Conservation (phyloP, 768 basidiomycete species). For the Pisolithus orientalis region DNA sequence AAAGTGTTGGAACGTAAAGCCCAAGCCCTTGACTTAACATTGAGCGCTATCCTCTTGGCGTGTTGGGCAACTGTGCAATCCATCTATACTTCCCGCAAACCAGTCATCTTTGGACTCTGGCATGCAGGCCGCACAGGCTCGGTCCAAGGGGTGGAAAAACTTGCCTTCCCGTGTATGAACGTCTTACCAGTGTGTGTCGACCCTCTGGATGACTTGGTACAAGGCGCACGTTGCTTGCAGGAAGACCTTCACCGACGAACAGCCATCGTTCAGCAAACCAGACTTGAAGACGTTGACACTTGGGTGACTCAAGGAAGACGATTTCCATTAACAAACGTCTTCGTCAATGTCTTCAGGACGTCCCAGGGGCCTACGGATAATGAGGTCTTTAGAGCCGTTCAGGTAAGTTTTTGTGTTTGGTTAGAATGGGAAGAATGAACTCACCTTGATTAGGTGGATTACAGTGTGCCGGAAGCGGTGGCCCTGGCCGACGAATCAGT, state of each 20-base stretch:
- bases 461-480: constrained; percentile 25
- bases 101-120: constrained; percentile 40
- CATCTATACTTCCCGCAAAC: constrained; percentile 17
- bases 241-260: constrained; percentile 32
- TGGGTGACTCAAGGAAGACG: constrained; percentile 28
- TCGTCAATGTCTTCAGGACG: constrained; percentile 37
- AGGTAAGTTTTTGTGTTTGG: constrained; percentile 22
- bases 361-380: constrained; percentile 15
- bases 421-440: background rate
- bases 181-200: constrained; percentile 34
- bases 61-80: constrained; percentile 39
- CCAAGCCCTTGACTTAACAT: constrained; percentile 27
- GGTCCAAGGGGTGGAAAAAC: constrained; percentile 27
- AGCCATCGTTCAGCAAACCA: constrained; percentile 36
- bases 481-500: constrained; percentile 5
- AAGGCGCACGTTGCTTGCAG: constrained; percentile 28
- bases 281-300: constrained; percentile 29
- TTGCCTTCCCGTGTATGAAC: constrained; percentile 43
- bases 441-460: constrained; percentile 25
- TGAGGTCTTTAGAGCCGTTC: constrained; percentile 25
- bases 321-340: constrained; percentile 36
- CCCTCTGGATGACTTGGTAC: constrained; percentile 14
- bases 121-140: constrained; percentile 38
- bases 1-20: constrained; percentile 42
- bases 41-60: constrained; percentile 37